Evolutionary conservation across 352 stramenopile genomes (phyloP).

Genomic region (Phytophthora constricta): DNA sequence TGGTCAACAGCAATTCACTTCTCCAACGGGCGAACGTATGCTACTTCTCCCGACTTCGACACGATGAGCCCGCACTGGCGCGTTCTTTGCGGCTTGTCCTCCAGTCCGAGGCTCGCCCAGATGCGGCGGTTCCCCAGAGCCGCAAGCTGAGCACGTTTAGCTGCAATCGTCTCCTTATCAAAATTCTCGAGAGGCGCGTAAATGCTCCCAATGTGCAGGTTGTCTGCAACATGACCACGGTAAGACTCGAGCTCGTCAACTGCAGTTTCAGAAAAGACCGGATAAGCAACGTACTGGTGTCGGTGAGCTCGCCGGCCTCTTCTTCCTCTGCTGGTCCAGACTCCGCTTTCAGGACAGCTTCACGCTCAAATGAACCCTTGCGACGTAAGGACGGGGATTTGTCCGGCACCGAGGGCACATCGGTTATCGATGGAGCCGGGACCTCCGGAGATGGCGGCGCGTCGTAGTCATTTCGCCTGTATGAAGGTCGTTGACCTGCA

Average conservation of each 20-base stretch:
- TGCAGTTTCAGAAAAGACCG: not conserved
- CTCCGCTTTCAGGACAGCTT: slow-evolving; percentile 47
- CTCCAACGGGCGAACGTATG: slow-evolving; percentile 69
- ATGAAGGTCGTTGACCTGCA: slow-evolving; percentile 80
- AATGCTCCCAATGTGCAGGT: slow-evolving; percentile 68
- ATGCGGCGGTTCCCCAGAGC: slow-evolving; percentile 81
- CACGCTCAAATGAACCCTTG: slow-evolving; percentile 57
- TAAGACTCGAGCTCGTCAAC: not conserved
- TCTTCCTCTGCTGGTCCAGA: slow-evolving; percentile 52
- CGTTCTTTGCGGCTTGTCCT: slow-evolving; percentile 72
- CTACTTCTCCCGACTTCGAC: slow-evolving; percentile 75
- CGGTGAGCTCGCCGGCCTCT: slow-evolving; percentile 72
- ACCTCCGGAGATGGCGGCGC: slow-evolving; percentile 70
- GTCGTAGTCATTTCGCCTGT: slow-evolving; percentile 84
- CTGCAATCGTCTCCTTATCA: slow-evolving; percentile 81
- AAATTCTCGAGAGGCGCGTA: slow-evolving; percentile 81
- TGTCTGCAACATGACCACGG: slow-evolving; percentile 36
- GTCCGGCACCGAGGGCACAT: slow-evolving; percentile 43
- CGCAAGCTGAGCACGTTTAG: slow-evolving; percentile 77
- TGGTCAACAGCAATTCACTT: slow-evolving; percentile 41
- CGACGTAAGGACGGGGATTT: slow-evolving; percentile 47
- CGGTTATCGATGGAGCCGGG: slow-evolving; percentile 28
- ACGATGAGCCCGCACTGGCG: slow-evolving; percentile 70
- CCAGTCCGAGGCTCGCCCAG: slow-evolving; percentile 84
- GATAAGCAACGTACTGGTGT: slow-evolving; percentile 52